phyloP scores from a whole-genome alignment of 192 early-diverging fungal species.

The Rhizophagus clarus region DNA sequence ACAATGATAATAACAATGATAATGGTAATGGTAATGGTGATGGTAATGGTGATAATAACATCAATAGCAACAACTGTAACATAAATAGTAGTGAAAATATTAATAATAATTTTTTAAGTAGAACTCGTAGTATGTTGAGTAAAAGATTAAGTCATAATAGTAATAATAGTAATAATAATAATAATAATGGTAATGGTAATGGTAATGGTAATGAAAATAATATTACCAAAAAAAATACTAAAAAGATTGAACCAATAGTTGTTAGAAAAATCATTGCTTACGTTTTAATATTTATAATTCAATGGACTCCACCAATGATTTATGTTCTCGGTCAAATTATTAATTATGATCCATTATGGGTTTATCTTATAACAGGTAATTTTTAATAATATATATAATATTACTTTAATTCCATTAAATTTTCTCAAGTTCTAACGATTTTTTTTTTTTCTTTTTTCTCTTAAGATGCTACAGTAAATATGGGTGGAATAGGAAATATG shows the following conservation, averaged over 20 bases:
- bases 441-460: neutral
- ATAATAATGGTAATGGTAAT: neutral
- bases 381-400: too few species aligned
- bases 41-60: neutral
- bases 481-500: conserved; percentile 20
- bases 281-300: conserved; percentile 22
- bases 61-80: too few species aligned
- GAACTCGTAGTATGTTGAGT: neutral
- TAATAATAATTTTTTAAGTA: neutral
- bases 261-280: conserved; percentile 17
- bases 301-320: conserved; percentile 21
- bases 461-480: neutral
- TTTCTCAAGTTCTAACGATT: too few species aligned
- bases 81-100: neutral
- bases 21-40: neutral
- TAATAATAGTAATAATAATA: neutral
- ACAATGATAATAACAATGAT: neutral
- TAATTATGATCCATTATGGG: conserved; percentile 14
- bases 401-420: too few species aligned
- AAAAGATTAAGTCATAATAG: too few species aligned
- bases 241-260: conserved; percentile 11
- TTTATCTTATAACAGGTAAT: conserved; percentile 23
- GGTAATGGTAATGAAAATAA: neutral
- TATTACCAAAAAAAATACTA: neutral
- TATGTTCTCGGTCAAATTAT: conserved; percentile 23